A percentile compares a stretch with the other conserved stretches of the same genome.
Conservation (phyloP, 2,329 filamentous ascomycete species). For the Hypoxylon sp. region DNA sequence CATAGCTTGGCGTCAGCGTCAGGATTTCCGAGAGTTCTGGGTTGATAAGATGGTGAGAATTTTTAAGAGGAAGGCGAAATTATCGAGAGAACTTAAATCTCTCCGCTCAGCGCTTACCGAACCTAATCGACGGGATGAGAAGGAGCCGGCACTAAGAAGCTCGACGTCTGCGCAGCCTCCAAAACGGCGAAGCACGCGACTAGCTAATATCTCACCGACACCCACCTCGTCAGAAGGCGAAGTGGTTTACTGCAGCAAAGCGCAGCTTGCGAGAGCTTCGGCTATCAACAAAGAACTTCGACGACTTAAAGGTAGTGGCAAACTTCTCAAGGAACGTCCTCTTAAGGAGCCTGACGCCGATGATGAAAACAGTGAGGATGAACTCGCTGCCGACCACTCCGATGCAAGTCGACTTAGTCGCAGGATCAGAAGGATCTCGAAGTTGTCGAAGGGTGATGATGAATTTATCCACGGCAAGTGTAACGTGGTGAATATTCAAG, state of each 20-base stretch:
- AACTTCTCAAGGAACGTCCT: slow-evolving; percentile 39
- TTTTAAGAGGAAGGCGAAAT: slow-evolving; percentile 62
- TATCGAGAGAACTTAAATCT: slow-evolving; percentile 41
- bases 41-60: slow-evolving; percentile 77
- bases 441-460: slow-evolving; percentile 26
- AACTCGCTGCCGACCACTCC: slow-evolving; percentile 46
- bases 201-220: slow-evolving; percentile 43
- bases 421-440: slow-evolving; percentile 39
- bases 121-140: neutral
- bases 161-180: slow-evolving; percentile 16
- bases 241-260: slow-evolving; percentile 17
- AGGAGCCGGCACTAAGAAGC: slow-evolving; percentile 15
- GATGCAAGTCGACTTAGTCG: slow-evolving; percentile 23
- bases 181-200: slow-evolving; percentile 52
- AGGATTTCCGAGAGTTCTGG: slow-evolving; percentile 84
- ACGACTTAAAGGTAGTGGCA: slow-evolving; percentile 35
- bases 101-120: slow-evolving; percentile 23
- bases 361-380: slow-evolving; percentile 56
- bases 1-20: slow-evolving; percentile 85
- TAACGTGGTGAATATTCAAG: slow-evolving; percentile 76
- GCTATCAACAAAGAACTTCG: slow-evolving; percentile 45
- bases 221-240: slow-evolving; percentile 40
- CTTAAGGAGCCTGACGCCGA: slow-evolving; percentile 52
- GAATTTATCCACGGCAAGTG: slow-evolving; percentile 77
- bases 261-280: slow-evolving; percentile 32